phyloP scores from a whole-genome alignment of 352 stramenopile genomes.

The Stramenopiles sp. region DNA sequence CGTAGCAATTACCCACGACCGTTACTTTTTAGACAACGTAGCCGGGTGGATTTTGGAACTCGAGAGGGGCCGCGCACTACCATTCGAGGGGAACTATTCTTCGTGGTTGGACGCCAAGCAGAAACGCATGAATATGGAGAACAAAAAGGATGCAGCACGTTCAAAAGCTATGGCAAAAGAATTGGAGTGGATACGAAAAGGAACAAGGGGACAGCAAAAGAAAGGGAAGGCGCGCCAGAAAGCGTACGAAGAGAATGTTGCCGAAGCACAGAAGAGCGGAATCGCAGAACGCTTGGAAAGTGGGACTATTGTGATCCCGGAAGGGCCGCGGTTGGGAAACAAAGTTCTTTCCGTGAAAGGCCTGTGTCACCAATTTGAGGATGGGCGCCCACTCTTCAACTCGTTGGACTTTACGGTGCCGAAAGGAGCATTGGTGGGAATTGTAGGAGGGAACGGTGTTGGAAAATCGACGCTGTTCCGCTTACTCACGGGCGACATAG shows the following conservation, averaged over 20 bases:
- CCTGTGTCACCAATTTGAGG: conserved; percentile 45
- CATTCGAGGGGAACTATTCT: conserved; percentile 95
- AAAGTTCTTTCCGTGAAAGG: conserved; percentile 55
- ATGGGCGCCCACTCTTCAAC: conserved; percentile 24
- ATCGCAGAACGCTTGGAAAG: conserved; percentile 38
- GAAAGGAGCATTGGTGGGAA: conserved; percentile 54
- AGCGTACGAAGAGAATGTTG: conserved; percentile 67
- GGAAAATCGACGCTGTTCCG: conserved; percentile 91
- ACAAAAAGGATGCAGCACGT: conserved; percentile 61
- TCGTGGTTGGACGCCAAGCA: conserved; percentile 80
- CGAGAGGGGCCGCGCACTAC: conserved; percentile 81
- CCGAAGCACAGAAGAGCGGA: conserved; percentile 40
- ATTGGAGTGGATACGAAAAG: conserved; percentile 76
- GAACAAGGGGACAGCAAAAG: conserved; percentile 69
- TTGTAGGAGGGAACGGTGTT: conserved; percentile 90
- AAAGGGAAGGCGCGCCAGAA: conserved; percentile 53
- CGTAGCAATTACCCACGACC: conserved; percentile 92
- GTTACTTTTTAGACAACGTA: conserved; percentile 96
- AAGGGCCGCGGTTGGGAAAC: conserved; percentile 68
- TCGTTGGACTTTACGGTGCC: conserved; percentile 17
- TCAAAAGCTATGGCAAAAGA: conserved; percentile 72
- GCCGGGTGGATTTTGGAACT: conserved; percentile 91
- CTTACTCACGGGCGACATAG: conserved; percentile 73
- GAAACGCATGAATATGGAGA: conserved; percentile 78
- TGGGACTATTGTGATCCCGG: conserved; percentile 56